Conservation (phyloP, 148 eudicot genomes). For the Mesembryanthemum crystallinum region DNA sequence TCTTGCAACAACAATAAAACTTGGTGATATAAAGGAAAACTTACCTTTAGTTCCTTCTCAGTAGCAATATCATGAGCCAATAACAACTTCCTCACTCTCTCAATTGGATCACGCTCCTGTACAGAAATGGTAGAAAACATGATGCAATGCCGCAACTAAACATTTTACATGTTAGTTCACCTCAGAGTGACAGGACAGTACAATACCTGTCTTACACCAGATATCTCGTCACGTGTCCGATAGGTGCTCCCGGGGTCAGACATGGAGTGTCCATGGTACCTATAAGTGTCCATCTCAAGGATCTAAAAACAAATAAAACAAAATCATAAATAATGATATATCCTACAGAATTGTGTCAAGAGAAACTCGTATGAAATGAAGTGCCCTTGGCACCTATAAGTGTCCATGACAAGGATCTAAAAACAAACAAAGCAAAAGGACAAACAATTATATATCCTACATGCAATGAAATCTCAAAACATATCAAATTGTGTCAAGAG, state of each 20-base stretch:
- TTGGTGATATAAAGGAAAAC: neutral
- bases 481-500: too few relatives aligned
- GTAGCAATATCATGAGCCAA: slow-evolving; percentile 73
- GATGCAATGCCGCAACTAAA: slow-evolving; percentile 2
- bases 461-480: neutral
- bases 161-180: neutral
- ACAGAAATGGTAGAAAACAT: slow-evolving; percentile 6
- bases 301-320: slow-evolving; percentile 50
- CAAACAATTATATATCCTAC: neutral
- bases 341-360: neutral
- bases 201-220: slow-evolving; percentile 78
- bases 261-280: slow-evolving; percentile 99
- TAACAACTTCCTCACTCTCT: slow-evolving; percentile 76
- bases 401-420: slow-evolving; percentile 99
- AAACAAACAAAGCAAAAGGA: slow-evolving; percentile 17
- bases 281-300: slow-evolving; percentile 97
- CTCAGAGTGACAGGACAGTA: neutral
- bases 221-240: slow-evolving; percentile 92
- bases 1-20: too few relatives aligned
- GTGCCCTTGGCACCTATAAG: slow-evolving; percentile 96
- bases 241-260: slow-evolving; percentile 99
- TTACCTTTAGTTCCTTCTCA: slow-evolving; percentile 90
- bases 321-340: neutral
- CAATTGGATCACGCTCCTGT: slow-evolving; percentile 98
- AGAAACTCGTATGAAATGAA: slow-evolving; percentile 55